Conservation (phyloP, 768 basidiomycete species). For the Leccinum boreale region DNA sequence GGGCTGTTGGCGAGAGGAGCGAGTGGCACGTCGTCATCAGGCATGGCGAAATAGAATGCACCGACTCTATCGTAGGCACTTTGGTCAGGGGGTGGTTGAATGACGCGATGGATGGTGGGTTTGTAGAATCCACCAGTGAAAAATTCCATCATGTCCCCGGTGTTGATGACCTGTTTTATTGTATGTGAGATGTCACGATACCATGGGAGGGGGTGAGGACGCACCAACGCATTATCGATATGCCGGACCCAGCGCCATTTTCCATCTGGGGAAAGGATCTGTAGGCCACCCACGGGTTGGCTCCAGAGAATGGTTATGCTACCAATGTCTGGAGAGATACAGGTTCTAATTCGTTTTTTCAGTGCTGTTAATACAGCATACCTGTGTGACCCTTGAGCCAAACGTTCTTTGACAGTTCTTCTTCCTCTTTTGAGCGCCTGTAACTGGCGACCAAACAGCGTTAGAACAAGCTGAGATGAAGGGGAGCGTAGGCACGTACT, state of each 20-base stretch:
- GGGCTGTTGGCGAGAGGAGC: slow-evolving; percentile 43
- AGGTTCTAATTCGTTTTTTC: not conserved
- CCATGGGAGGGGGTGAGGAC: slow-evolving; percentile 1
- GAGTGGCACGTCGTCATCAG: slow-evolving; percentile 49
- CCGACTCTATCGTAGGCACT: slow-evolving; percentile 46
- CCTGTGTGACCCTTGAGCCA: slow-evolving; percentile 62
- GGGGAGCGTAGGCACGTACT: slow-evolving; percentile 34
- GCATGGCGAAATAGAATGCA: slow-evolving; percentile 52
- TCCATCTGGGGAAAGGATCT: slow-evolving; percentile 51
- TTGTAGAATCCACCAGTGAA: slow-evolving; percentile 57
- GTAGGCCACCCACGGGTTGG: slow-evolving; percentile 56
- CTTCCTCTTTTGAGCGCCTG: slow-evolving; percentile 48
- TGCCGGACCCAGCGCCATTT: slow-evolving; percentile 59
- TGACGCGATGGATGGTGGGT: slow-evolving; percentile 58
- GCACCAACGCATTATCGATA: slow-evolving; percentile 55
- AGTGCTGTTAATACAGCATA: slow-evolving; percentile 14
- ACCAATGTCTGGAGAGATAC: slow-evolving; percentile 41
- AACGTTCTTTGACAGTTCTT: slow-evolving; percentile 47
- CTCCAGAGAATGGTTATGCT: slow-evolving; percentile 56
- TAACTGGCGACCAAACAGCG: slow-evolving; percentile 32
- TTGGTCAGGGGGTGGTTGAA: slow-evolving; percentile 56
- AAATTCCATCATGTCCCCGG: slow-evolving; percentile 57
- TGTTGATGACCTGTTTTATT: slow-evolving; percentile 48
- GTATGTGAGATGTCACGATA: not conserved
- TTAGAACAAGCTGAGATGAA: not conserved